Evolutionary conservation across 768 basidiomycete genomes (phyloP), one percentile per base, ranked within the genome.

Genomic region (Lactifluus piperatus): DNA sequence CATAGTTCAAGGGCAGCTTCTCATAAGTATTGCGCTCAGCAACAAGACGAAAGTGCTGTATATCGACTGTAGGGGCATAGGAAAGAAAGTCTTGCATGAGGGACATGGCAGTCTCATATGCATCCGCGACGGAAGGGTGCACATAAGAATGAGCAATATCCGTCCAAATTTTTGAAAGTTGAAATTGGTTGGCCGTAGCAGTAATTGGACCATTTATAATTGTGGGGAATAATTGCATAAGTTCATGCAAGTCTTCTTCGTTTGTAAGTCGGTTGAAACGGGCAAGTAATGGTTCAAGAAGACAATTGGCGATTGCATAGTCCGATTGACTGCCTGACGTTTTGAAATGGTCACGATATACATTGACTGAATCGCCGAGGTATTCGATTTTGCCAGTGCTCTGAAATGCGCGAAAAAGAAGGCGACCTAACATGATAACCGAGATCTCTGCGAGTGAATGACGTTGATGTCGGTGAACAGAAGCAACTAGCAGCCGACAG

Each of bases 31-130:
- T 3, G 7, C 26, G 41, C 43, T n/a, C 36, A 2, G 43, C 6
- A 22, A 58, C 22, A n/a, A 58, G 44, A 26, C 27, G 51, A 32
- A 20, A 24, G 26, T 58, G 57, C 7, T 58, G 51, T 18, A 26
- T 53, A 13, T 48, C 43, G 18, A 58, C 20, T 18, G 51, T 58
- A 1, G 57, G 57, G 2, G 51, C 20, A 26, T 46, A 47, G 34
- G 27, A 3, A 2, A 58, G 45, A n/a, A n/a, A n/a, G 51, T 53
- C 29, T 22, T 53, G 51, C 51, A 53, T 53, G 20, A 58, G n/a
- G 7, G 51, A 34, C 7, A 58, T 37, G 27, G 57, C 34, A n/a
- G 0, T 11, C 29, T 52, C 2, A 30, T 53, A 53, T 2, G 45
- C 57, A 18, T 24, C 18, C 2, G 27, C 30, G 16, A 13, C 2